Evolutionary conservation across 495 filamentous ascomycete genomes (phyloP).

Genomic region (Penicillium goetzii): DNA sequence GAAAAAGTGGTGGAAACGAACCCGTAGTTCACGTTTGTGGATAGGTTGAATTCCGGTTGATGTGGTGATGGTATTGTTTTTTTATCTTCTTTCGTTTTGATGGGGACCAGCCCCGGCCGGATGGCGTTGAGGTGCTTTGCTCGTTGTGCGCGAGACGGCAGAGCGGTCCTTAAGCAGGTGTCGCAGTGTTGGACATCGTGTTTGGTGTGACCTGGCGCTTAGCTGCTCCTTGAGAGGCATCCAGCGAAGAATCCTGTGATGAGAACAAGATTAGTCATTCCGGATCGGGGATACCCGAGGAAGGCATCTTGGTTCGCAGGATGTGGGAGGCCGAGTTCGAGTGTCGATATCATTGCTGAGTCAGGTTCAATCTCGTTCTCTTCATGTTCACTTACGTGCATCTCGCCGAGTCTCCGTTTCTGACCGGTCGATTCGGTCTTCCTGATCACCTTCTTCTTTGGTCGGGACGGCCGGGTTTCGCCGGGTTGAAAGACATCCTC

Average conservation of each 20-base stretch:
- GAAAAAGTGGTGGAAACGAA: neutral
- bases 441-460: slow-evolving; percentile 64
- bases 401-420: slow-evolving; percentile 48
- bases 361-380: slow-evolving; percentile 30
- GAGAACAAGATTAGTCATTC: slow-evolving; percentile 44
- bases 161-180: slow-evolving; percentile 39
- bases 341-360: slow-evolving; percentile 30
- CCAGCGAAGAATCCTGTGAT: slow-evolving; percentile 37
- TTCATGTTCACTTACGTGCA: slow-evolving; percentile 51
- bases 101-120: slow-evolving; percentile 45
- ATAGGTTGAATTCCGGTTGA: slow-evolving; percentile 21
- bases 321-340: slow-evolving; percentile 24
- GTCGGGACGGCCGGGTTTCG: slow-evolving; percentile 68
- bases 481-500: slow-evolving; percentile 85
- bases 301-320: slow-evolving; percentile 20
- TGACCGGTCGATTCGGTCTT: slow-evolving; percentile 42
- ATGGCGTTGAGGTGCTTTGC: neutral
- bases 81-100: slow-evolving; percentile 7
- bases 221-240: slow-evolving; percentile 36
- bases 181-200: slow-evolving; percentile 34
- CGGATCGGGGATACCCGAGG: slow-evolving; percentile 26
- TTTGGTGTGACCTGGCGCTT: slow-evolving; percentile 48
- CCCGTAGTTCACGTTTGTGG: too few relatives aligned
- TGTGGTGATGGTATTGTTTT: neutral
- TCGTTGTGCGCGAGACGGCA: neutral